Evolutionary conservation across 768 basidiomycete species (phyloP).

Genomic region (Cystofilobasidium capitatum): DNA sequence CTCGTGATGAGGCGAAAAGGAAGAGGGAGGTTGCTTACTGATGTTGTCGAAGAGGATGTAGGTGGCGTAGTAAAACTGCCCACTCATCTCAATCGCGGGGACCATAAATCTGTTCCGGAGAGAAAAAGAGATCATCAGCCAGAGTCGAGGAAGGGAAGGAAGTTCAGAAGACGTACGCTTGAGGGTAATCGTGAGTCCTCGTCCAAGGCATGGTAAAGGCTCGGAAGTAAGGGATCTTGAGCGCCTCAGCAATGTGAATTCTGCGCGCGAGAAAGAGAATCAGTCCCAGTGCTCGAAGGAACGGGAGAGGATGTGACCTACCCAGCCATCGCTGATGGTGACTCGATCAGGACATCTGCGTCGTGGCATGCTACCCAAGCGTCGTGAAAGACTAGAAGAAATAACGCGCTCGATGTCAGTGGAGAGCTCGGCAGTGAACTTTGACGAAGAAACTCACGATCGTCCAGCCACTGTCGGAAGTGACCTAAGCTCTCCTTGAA

Average conservation of each 20-base stretch:
- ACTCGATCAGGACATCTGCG: conserved; percentile 58
- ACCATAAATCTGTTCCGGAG: conserved; percentile 50
- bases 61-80: conserved; percentile 46
- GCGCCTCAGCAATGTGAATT: conserved; percentile 60
- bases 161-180: not conserved
- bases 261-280: conserved; percentile 54
- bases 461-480: conserved; percentile 60
- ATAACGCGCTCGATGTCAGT: not conserved
- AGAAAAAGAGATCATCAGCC: not conserved
- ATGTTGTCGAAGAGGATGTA: conserved; percentile 58
- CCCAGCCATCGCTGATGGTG: not conserved
- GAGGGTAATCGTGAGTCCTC: conserved; percentile 37
- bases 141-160: not conserved
- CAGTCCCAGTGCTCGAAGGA: too few species aligned
- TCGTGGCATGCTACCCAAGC: conserved; percentile 56
- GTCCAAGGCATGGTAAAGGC: conserved; percentile 56
- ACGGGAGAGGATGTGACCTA: not conserved
- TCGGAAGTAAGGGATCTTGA: conserved; percentile 58
- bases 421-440: not conserved
- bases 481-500: conserved; percentile 54
- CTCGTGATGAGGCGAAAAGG: too few species aligned
- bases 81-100: conserved; percentile 51
- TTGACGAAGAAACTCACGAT: conserved; percentile 40
- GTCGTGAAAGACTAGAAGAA: conserved; percentile 44
- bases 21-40: too few species aligned